Evolutionary conservation across 2,329 filamentous ascomycete genomes (phyloP).

Genomic region (Ophiosphaerella herpotricha): DNA sequence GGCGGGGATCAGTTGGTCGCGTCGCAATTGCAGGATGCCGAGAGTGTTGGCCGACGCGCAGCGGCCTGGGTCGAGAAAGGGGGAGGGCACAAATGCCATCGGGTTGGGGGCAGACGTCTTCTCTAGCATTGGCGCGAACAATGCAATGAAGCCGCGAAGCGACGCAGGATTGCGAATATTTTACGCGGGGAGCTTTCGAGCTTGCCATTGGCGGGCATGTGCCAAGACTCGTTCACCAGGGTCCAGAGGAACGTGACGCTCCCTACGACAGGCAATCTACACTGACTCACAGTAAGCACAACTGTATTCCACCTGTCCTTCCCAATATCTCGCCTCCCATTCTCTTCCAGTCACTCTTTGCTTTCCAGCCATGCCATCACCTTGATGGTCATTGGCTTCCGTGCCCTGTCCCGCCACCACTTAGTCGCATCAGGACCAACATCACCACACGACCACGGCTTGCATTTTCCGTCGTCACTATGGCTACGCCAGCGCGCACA

Average conservation of each 20-base stretch:
- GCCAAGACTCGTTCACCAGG: slow-evolving; percentile 32
- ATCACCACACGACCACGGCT: slow-evolving; percentile 16
- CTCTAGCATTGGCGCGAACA: background rate
- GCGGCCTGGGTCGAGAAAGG: slow-evolving; percentile 75
- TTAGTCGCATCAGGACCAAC: slow-evolving; percentile 19
- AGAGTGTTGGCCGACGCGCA: slow-evolving; percentile 68
- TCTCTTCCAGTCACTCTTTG: slow-evolving; percentile 19
- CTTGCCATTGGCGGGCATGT: slow-evolving; percentile 28
- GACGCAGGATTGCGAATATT: slow-evolving; percentile 3
- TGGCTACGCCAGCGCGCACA: slow-evolving; percentile 42
- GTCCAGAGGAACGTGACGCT: slow-evolving; percentile 28
- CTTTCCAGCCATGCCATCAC: slow-evolving; percentile 11
- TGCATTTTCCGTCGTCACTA: slow-evolving; percentile 22
- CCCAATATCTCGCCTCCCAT: slow-evolving; percentile 4
- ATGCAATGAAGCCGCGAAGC: background rate
- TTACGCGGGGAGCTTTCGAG: slow-evolving; percentile 31
- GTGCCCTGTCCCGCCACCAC: slow-evolving; percentile 33
- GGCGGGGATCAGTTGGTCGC: slow-evolving; percentile 80
- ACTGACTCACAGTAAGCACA: slow-evolving; percentile 30
- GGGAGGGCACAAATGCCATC: slow-evolving; percentile 58
- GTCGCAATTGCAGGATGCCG: slow-evolving; percentile 84
- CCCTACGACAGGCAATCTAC: slow-evolving; percentile 7
- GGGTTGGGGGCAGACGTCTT: background rate
- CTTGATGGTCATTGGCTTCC: slow-evolving; percentile 41
- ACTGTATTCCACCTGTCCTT: slow-evolving; percentile 17